Evolutionary conservation across 257 asterid genomes (phyloP).

Genomic region (Jasminum sambac): DNA sequence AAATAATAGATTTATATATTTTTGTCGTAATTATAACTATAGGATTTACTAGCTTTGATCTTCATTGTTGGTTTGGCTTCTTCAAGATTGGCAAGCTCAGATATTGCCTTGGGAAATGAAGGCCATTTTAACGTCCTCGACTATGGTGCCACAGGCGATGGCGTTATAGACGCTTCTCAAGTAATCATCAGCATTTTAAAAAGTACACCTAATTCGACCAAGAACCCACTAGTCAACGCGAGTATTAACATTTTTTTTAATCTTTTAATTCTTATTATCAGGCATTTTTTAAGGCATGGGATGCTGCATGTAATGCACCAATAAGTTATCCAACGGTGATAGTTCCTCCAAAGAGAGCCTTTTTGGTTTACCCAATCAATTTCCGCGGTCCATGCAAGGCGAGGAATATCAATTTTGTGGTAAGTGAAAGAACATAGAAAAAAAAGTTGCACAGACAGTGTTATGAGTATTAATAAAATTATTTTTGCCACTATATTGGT

Average conservation of each 20-base stretch:
- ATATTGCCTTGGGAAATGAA: conserved; percentile 1
- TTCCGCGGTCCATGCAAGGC: conserved; percentile 68
- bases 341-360: conserved; percentile 49
- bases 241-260: too few species aligned
- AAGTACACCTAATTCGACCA: neutral
- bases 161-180: conserved; percentile 46
- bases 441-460: too few species aligned
- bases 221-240: neutral
- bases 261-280: conserved; percentile 4
- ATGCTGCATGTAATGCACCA: conserved; percentile 52
- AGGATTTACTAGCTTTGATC: conserved; percentile 33
- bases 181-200: conserved; percentile 27
- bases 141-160: conserved; percentile 53
- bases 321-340: conserved; percentile 36
- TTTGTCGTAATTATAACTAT: neutral
- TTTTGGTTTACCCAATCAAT: conserved; percentile 46
- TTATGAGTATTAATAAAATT: too few species aligned
- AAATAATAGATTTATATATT: neutral
- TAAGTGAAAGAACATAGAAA: conserved; percentile 19
- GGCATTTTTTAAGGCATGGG: conserved; percentile 76
- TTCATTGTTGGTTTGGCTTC: conserved; percentile 34
- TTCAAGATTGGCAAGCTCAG: conserved; percentile 19
- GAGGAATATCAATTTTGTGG: conserved; percentile 40
- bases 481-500: too few species aligned
- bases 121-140: conserved; percentile 44